Base-by-base conservation (phyloP, 305 asterid species). In the Nicotiana rustica region DNA sequence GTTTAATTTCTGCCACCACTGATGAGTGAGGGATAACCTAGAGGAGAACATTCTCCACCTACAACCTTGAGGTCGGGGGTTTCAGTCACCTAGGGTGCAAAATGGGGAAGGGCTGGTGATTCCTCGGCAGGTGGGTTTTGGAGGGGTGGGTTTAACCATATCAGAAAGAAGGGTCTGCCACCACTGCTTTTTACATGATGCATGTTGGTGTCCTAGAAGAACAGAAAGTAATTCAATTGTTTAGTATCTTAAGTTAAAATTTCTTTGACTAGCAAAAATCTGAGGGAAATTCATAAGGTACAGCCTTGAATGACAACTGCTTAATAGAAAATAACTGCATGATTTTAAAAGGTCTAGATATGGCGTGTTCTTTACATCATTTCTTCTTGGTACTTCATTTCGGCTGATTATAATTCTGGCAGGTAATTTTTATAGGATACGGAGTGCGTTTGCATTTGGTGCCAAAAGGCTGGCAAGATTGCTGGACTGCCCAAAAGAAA, bases 361-460 rank as follows among this genome's bases (percentile, higher is more conserved):
- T 75, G 65, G 56, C 80, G 52, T 75, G 65, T 69, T 67, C 38
- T 67, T 52, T 44, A 18, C 75, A 62, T 79, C 59, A 21, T 79
- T 62, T 56, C 47, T 66, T 31, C 60, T 9, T 67, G 41, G 18
- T 31, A 71, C 29, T 81, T 81, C 78, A 81, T 67, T 38, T 67
- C 6, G 41, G 15, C 65, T 47, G 67, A 21, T 55, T 70, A 81
- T 60, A 87, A 66, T 67, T 69, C 80, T 86, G 78, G 75, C 91
- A 96, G 99, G 99, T 82, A 96, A 94, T 84, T 96, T 94, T 88
- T 96, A 87, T 77, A 90, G 99, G 76, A 93, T 96, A 79, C 93
- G 98, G 81, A 96, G 98, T 84, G 99, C 99, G 31, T 93, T 96
- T 84, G 91, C 93, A 66, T 96, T 92, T 89, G 99, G 99, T 76